phyloP scores from a whole-genome alignment of 495 filamentous ascomycete genomes.

The Penicillium goetzii region DNA sequence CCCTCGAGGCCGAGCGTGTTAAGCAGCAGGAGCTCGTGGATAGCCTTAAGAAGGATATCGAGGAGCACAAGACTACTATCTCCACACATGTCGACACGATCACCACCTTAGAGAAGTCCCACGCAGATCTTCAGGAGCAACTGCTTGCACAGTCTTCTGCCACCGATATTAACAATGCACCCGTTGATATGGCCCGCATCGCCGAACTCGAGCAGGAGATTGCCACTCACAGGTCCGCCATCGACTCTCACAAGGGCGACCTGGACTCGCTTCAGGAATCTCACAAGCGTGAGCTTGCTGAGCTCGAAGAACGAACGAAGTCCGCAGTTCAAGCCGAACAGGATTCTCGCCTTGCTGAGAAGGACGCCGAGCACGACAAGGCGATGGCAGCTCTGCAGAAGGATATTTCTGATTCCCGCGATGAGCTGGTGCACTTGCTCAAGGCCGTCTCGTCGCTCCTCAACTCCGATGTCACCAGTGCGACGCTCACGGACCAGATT shows the following conservation, averaged over 20 bases:
- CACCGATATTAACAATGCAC: slow-evolving; percentile 36
- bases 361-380: slow-evolving; percentile 60
- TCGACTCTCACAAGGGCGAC: slow-evolving; percentile 57
- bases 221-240: slow-evolving; percentile 52
- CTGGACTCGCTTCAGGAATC: slow-evolving; percentile 56
- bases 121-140: slow-evolving; percentile 60
- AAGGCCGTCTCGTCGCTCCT: slow-evolving; percentile 52
- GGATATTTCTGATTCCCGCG: slow-evolving; percentile 71
- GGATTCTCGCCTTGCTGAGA: slow-evolving; percentile 49
- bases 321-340: slow-evolving; percentile 50
- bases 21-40: slow-evolving; percentile 69
- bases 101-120: slow-evolving; percentile 65
- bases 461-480: slow-evolving; percentile 51
- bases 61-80: slow-evolving; percentile 75
- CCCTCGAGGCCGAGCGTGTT: slow-evolving; percentile 54
- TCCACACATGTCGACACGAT: slow-evolving; percentile 65
- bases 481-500: slow-evolving; percentile 52
- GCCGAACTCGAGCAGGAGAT: slow-evolving; percentile 62
- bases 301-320: slow-evolving; percentile 47
- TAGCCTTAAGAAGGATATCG: slow-evolving; percentile 72
- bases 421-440: slow-evolving; percentile 67
- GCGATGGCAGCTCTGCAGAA: slow-evolving; percentile 63
- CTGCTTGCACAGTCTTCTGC: slow-evolving; percentile 49
- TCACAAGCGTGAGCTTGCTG: slow-evolving; percentile 56
- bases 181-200: slow-evolving; percentile 56